Percentiles rank a stretch among this genome's conserved stretches.
Conservation (phyloP, 495 filamentous ascomycete genomes). For the Peziza echinospora region DNA sequence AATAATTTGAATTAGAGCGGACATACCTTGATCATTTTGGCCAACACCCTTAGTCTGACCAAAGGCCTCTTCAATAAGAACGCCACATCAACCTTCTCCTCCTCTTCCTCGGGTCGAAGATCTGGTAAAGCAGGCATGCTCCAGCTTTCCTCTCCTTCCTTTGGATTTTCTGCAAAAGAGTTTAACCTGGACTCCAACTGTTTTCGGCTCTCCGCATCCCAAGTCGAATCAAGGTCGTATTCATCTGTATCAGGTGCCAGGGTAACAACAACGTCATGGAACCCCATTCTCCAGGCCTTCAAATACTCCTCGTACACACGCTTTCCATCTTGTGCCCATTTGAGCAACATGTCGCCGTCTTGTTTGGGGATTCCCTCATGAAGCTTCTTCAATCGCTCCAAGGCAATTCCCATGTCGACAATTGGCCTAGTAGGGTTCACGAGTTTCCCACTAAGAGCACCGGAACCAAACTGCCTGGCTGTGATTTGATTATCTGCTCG, state of each 20-base stretch:
- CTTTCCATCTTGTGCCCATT: slow-evolving; percentile 59
- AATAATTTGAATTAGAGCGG: background rate
- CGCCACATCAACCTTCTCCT: slow-evolving; percentile 84
- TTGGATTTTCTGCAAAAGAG: slow-evolving; percentile 3
- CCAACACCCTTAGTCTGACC: slow-evolving; percentile 68
- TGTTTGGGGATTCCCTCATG: slow-evolving; percentile 60
- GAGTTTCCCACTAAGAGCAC: slow-evolving; percentile 27
- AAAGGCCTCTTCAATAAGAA: slow-evolving; percentile 77
- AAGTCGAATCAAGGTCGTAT: slow-evolving; percentile 1
- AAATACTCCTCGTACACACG: slow-evolving; percentile 74
- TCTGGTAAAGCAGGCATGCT: slow-evolving; percentile 22
- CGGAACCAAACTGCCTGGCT: slow-evolving; percentile 24
- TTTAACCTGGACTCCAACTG: slow-evolving; percentile 10
- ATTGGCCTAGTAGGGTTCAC: slow-evolving; percentile 64
- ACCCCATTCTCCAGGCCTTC: slow-evolving; percentile 75
- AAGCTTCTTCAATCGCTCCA: slow-evolving; percentile 59
- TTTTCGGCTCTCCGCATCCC: slow-evolving; percentile 11
- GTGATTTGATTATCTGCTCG: slow-evolving; percentile 27
- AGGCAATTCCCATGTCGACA: slow-evolving; percentile 75
- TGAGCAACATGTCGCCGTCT: slow-evolving; percentile 42
- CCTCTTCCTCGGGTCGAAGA: slow-evolving; percentile 34
- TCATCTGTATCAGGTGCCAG: slow-evolving; percentile 39
- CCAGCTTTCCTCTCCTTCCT: slow-evolving; percentile 18
- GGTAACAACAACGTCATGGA: slow-evolving; percentile 87
- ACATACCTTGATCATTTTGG: slow-evolving; percentile 56